Evolutionary conservation across 805 yeast species (phyloP), one percentile per base, ranked within the genome.

Genomic region (Nakazawaea holstii): DNA sequence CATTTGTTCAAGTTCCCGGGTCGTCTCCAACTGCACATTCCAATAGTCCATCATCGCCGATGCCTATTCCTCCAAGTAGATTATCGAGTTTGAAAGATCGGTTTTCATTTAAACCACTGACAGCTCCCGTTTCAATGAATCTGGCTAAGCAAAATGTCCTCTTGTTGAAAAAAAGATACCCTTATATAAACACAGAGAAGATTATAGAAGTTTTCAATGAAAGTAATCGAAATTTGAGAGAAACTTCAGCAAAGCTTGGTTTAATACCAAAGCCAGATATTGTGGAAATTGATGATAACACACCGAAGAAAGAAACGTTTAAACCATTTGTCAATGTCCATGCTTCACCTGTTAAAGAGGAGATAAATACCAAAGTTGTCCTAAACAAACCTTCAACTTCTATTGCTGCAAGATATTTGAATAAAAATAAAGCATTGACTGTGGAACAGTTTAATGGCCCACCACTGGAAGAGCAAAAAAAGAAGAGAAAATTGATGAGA

Each of bases 1-100:
- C 66, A 26, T 43, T 55, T 9, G 62, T 77, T 3, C 80, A 77
- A 51, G 79, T 77, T 5, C 80, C 77, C 2, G 74, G 69, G 47
- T 74, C 81, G 1, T 75, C 80, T 1, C 79, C 77, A 9, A 55
- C 62, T 13, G 49, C 51, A 5, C 43, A 46, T 3, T 13, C 43
- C 32, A 52, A 46, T 27, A 37, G 51, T n/a, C 46, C 54, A 24
- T 58, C 66, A 1, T 59, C 67, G 11, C 64, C 65, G 9, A 66
- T 59, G 26, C 45, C 61, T 17, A 33, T 39, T 24, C 46, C 46
- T 9, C 26, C 30, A 13, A 59, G 62, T 3, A 53, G 63, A 35
- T 52, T 64, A 6, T 59, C 66, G 8, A 61, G 62, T 40, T 56
- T 76, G 41, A 58, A 71, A 31, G 76, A 73, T 47, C 65, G 66